Percentiles rank a stretch among this genome's conserved stretches.
Conservation (phyloP, 768 basidiomycete genomes). For the Suillus paluster region DNA sequence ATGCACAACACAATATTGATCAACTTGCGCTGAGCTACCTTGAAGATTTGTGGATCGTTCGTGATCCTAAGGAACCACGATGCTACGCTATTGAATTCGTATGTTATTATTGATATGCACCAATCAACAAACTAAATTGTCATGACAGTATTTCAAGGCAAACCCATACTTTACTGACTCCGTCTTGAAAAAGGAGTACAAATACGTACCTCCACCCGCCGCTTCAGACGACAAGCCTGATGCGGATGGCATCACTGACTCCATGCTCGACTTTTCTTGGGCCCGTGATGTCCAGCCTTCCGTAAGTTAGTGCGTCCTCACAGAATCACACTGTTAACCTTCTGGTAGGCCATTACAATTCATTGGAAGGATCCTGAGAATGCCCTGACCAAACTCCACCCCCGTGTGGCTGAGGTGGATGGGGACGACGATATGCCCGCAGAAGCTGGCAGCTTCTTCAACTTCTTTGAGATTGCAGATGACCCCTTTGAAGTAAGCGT, state of each 20-base stretch:
- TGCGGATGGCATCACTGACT: constrained; percentile 73
- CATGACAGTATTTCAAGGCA: constrained; percentile 74
- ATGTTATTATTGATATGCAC: constrained; percentile 39
- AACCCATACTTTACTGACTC: constrained; percentile 82
- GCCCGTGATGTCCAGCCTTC: constrained; percentile 70
- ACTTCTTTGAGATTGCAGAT: constrained; percentile 72
- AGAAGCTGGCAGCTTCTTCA: constrained; percentile 87
- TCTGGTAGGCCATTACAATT: constrained; percentile 63
- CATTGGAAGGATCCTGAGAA: constrained; percentile 82
- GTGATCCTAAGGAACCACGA: constrained; percentile 74
- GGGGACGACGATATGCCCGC: constrained; percentile 61
- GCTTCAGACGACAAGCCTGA: constrained; percentile 63
- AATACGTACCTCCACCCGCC: constrained; percentile 60
- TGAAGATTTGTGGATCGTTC: constrained; percentile 83
- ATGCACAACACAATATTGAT: constrained; percentile 76
- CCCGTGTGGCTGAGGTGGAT: constrained; percentile 62
- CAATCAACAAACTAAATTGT: constrained; percentile 10
- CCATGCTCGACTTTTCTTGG: constrained; percentile 84
- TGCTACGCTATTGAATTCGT: constrained; percentile 91
- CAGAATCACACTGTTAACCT: background rate
- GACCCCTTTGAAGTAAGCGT: constrained; percentile 71
- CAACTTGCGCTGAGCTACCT: constrained; percentile 82
- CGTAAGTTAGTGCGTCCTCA: constrained; percentile 45
- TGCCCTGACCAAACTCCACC: constrained; percentile 79
- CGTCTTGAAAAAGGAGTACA: constrained; percentile 83